Conservation (phyloP, 2,329 filamentous ascomycete genomes). For the Aspergillus thermomutatus region DNA sequence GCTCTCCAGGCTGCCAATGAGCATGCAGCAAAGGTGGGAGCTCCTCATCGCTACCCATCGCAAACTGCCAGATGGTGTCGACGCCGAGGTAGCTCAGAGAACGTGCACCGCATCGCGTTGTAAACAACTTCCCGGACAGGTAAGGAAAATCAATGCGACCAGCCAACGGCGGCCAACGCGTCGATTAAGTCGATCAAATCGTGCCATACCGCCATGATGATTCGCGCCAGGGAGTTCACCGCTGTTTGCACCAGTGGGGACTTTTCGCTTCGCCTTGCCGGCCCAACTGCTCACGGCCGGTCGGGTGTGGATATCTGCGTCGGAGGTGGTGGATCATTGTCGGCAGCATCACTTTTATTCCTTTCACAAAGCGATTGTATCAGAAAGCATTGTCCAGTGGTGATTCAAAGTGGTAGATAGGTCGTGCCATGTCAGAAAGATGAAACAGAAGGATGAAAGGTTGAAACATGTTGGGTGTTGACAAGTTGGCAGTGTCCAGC, state of each 20-base stretch:
- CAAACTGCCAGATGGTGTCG: neutral
- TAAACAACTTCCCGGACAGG: neutral
- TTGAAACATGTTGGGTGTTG: neutral
- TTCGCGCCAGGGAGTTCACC: neutral
- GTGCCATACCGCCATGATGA: neutral
- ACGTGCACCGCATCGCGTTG: neutral
- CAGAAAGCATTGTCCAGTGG: neutral
- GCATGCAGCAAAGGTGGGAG: neutral
- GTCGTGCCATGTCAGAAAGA: neutral
- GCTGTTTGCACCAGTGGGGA: neutral
- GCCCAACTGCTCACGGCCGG: neutral
- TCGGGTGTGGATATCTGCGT: neutral
- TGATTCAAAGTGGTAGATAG: neutral
- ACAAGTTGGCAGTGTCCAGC: neutral
- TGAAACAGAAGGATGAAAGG: neutral
- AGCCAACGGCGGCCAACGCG: neutral
- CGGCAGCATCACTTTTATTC: neutral
- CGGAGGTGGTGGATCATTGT: neutral
- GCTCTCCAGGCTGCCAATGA: neutral
- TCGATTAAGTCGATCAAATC: neutral
- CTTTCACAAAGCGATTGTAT: neutral
- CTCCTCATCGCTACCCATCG: neutral
- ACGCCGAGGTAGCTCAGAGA: neutral
- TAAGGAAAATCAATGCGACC: neutral
- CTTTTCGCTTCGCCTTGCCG: neutral